Conservation (phyloP, 139 green algal genomes). For the Edaphochlamys debaryana region DNA sequence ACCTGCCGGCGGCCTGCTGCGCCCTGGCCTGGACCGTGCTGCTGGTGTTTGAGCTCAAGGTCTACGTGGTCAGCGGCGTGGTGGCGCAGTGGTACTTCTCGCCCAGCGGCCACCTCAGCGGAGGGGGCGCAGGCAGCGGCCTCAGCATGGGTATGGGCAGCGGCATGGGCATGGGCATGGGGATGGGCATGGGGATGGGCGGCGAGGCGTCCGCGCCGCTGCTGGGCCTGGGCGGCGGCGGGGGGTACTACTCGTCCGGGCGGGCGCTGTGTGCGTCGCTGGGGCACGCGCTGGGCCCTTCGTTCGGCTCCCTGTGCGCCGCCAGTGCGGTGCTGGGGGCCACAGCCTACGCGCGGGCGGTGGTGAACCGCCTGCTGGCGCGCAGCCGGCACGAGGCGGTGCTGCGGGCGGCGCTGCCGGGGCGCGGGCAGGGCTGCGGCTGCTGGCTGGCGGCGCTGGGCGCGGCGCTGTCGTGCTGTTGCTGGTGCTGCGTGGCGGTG, state of each 20-base stretch:
- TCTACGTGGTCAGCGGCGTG: constrained; percentile 24
- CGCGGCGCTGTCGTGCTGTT: not conserved
- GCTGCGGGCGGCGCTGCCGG: no score
- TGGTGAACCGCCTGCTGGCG: constrained; percentile 28
- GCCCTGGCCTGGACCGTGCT: constrained; percentile 20
- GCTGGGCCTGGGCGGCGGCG: not conserved
- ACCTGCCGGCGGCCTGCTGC: not conserved
- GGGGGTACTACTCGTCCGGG: not conserved
- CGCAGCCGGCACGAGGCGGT: no score
- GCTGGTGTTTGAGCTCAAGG: constrained; percentile 37
- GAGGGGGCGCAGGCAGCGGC: not conserved
- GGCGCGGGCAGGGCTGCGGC: no score
- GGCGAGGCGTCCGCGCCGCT: no score
- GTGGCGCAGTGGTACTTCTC: constrained; percentile 35
- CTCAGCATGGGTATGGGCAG: not conserved
- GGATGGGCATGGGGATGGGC: not conserved
- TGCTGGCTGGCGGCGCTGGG: not conserved
- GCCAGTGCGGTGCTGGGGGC: constrained; percentile 18
- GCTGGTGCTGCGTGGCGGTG: not conserved
- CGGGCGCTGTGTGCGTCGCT: constrained; percentile 26
- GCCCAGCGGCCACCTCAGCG: not conserved
- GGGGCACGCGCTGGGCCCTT: constrained; percentile 32
- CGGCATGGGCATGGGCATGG: no score
- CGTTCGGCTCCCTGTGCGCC: constrained; percentile 24
- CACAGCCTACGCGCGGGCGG: not conserved